Evolutionary conservation across 192 early-diverging fungal genomes (phyloP).

Genomic region (Spizellomyces punctatus): DNA sequence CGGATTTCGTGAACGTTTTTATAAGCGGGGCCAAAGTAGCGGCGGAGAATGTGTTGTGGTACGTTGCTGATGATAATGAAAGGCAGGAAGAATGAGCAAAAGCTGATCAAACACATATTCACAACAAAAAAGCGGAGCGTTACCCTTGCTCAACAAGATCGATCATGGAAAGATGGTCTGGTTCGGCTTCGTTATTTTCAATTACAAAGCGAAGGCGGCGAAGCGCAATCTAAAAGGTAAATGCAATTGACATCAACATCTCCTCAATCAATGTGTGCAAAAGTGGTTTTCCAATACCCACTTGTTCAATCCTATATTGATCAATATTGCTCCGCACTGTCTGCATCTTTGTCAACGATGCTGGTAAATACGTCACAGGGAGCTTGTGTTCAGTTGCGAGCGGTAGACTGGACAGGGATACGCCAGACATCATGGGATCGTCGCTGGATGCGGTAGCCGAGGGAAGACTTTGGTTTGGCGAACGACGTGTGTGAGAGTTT

Average conservation of each 20-base stretch:
- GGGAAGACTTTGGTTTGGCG: background rate
- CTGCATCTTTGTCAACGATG: conserved; percentile 33
- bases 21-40: conserved; percentile 43
- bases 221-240: conserved; percentile 30
- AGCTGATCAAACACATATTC: too few species aligned
- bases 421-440: background rate
- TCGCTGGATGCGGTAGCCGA: background rate
- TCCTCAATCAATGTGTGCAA: background rate
- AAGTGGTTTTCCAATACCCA: background rate
- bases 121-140: background rate
- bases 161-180: conserved; percentile 44
- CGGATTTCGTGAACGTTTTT: conserved; percentile 37
- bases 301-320: conserved; percentile 44
- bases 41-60: conserved; percentile 27
- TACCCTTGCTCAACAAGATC: conserved; percentile 49
- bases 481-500: background rate
- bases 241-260: background rate
- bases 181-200: conserved; percentile 43
- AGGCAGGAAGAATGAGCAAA: too few species aligned
- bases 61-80: conserved; percentile 33
- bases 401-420: too few species aligned
- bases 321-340: conserved; percentile 43
- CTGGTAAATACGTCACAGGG: background rate
- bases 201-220: conserved; percentile 47
- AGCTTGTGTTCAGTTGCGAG: background rate